Percentiles rank a stretch among this genome's conserved stretches.
These are phyloP conservation scores for Willaertia magna DNA, from an alignment of 208 protist genomes.

Conservation along the genomic window DNA sequence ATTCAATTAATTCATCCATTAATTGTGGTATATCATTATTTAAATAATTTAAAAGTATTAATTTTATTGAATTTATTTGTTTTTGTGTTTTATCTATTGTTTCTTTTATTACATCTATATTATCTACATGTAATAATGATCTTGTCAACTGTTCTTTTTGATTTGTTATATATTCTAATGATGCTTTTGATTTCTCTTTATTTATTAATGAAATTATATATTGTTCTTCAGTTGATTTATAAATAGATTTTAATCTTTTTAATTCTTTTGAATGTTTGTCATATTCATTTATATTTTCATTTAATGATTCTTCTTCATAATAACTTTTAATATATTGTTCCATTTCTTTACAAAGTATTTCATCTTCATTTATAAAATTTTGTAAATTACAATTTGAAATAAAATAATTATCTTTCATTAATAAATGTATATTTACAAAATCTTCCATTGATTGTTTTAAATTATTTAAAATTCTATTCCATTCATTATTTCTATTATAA, in stretches of 20 bases:
- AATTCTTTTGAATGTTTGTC: background rate
- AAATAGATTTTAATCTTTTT: background rate
- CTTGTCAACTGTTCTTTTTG: background rate
- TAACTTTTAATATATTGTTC: background rate
- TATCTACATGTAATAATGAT: background rate
- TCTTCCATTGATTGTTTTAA: background rate
- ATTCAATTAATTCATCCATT: background rate
- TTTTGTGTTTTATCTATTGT: background rate
- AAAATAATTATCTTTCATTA: background rate
- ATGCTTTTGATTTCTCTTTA: background rate
- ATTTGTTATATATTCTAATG: background rate
- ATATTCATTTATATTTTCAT: background rate
- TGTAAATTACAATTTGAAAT: background rate
- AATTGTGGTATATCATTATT: background rate
- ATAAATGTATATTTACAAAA: background rate
- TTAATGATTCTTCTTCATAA: background rate
- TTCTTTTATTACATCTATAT: background rate
- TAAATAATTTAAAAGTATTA: background rate
- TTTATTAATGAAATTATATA: background rate
- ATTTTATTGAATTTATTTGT: background rate
- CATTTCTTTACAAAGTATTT: background rate
- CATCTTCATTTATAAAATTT: background rate
- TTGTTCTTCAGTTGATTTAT: background rate
- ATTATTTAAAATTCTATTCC: background rate
- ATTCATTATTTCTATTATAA: background rate